Evolutionary conservation across 768 basidiomycete genomes (phyloP).

Genomic region (Russula lepida): DNA sequence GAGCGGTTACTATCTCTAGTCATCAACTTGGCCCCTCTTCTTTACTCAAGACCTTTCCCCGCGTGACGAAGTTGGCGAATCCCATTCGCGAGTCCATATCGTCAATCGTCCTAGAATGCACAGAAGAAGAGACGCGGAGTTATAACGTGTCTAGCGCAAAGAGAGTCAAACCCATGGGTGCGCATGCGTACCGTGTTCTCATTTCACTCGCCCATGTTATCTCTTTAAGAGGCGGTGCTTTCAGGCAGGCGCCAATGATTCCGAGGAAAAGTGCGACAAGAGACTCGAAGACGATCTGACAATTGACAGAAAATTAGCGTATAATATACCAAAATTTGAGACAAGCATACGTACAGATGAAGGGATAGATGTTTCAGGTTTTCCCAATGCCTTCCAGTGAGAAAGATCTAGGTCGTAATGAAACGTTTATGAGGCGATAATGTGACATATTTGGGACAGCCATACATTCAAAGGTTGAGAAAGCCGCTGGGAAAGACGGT

Average conservation of each 20-base stretch:
- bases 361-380: slow-evolving; percentile 60
- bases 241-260: slow-evolving; percentile 63
- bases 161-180: not conserved
- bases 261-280: slow-evolving; percentile 57
- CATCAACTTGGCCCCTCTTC: not conserved
- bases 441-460: slow-evolving; percentile 7
- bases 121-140: not conserved
- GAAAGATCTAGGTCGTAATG: no score
- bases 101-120: slow-evolving; percentile 16
- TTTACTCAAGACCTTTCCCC: slow-evolving; percentile 15
- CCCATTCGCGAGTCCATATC: slow-evolving; percentile 22
- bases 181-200: slow-evolving; percentile 54
- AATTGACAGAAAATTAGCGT: not conserved
- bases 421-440: no score
- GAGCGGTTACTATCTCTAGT: not conserved
- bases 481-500: slow-evolving; percentile 45
- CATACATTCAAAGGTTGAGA: slow-evolving; percentile 74
- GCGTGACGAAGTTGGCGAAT: slow-evolving; percentile 20
- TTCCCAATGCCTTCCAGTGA: slow-evolving; percentile 64
- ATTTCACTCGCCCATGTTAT: slow-evolving; percentile 89
- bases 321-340: not conserved
- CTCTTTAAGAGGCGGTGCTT: slow-evolving; percentile 61
- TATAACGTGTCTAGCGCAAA: not conserved
- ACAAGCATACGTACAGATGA: slow-evolving; percentile 39
- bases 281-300: slow-evolving; percentile 60